Evolutionary conservation across 2,329 filamentous ascomycete species (phyloP).

Genomic region (Septoria linicola): DNA sequence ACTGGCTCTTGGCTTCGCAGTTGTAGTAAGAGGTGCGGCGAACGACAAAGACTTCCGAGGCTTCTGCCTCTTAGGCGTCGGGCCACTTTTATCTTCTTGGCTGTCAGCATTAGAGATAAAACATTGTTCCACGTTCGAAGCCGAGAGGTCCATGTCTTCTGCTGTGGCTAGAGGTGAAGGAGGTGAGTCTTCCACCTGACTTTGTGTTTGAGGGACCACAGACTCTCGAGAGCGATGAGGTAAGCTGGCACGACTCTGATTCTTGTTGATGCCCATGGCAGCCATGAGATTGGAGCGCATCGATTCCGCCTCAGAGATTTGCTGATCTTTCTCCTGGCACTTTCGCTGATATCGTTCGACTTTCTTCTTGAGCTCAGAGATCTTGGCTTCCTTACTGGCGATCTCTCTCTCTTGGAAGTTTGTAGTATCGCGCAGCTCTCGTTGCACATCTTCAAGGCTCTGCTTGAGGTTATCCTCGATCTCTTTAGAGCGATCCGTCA

Average conservation of each 20-base stretch:
- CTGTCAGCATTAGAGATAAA: conserved; percentile 36
- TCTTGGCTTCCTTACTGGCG: conserved; percentile 19
- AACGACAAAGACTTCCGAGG: conserved; percentile 19
- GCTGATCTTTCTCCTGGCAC: conserved; percentile 38
- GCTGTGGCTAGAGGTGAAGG: conserved; percentile 16
- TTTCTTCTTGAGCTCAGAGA: conserved; percentile 28
- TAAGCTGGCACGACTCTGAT: conserved; percentile 11
- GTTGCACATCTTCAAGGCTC: conserved; percentile 3
- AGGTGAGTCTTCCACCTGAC: conserved; percentile 19
- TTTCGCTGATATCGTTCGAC: conserved; percentile 36
- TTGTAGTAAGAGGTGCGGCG: conserved; percentile 22
- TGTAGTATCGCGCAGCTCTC: background rate
- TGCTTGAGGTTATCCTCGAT: conserved; percentile 7
- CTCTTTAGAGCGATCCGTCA: conserved; percentile 1
- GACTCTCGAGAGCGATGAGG: conserved; percentile 27
- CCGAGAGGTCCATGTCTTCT: conserved; percentile 21
- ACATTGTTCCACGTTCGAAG: conserved; percentile 22
- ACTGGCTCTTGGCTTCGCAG: conserved; percentile 31
- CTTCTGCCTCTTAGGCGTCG: conserved; percentile 43
- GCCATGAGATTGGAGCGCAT: conserved; percentile 41
- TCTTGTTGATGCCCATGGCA: conserved; percentile 37
- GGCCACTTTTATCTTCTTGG: conserved; percentile 31
- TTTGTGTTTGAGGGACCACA: conserved; percentile 11
- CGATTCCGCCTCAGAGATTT: conserved; percentile 41
- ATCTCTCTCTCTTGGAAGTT: conserved; percentile 7